Base-by-base conservation (phyloP, 1,284 basidiomycete species). In the Apiotrichum gamsii region DNA sequence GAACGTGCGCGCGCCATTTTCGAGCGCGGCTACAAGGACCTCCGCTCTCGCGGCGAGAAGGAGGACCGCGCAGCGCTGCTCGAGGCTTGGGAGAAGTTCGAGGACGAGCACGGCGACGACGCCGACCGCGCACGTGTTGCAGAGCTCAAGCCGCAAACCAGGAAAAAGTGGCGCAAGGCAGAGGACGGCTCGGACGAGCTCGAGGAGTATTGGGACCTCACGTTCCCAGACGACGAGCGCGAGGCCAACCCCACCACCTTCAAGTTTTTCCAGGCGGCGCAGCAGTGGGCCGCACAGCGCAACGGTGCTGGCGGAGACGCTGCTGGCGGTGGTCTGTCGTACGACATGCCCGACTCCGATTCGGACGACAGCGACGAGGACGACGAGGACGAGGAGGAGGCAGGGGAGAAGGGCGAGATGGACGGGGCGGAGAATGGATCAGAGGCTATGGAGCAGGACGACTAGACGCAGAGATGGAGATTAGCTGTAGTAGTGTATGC, bases 231-330 rank as follows among this genome's bases (percentile, higher is more conserved):
- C 75, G 91, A 96, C 77, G 89, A 94, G 64, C 80, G 83, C 47
- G 89, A 93, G 63, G 81, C 85, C 36, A 93, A 94, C 64, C 88
- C 91, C 0, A 84, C 87, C 0, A 82, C 88, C 1, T 93, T 90
- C 82, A 91, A 90, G 66, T 89, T 93, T 76, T 76, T 95, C 67
- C 85, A 93, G 69, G 87, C 87, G 77, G 91, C 91, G 1, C 89
- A 90, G 67, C 84, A 84, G 3, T 95, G 91, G 91, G 73, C 74
- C 36, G 68, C 67, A 32, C 58, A 67, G 43, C 57, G 60, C 41
- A 57, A 54, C 23, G 51, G 44, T 19, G 59, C 54, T 39, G 39
- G 57, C 15, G 52, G 47, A 20, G 43, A 20, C 52, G 31, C 25
- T 28, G 25, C 25, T 6, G 25, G 25, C 11, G 43, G 39, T 8